Evolutionary conservation across 352 stramenopile genomes (phyloP), one percentile per base, ranked within the genome.

Genomic region (Phytophthora rubi): DNA sequence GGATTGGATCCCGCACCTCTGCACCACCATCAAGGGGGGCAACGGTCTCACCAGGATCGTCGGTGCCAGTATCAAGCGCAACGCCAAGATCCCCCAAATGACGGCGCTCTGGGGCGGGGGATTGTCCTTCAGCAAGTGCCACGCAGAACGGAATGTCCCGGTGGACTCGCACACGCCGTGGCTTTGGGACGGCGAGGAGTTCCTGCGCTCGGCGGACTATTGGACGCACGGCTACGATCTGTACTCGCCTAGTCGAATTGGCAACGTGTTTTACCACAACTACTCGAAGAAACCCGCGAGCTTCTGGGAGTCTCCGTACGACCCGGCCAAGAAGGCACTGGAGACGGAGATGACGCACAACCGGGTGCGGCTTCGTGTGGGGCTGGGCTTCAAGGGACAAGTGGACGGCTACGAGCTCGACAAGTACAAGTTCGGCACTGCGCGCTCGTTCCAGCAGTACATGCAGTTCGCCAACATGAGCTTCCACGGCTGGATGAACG

Each of bases 121-220:
- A 3, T 78, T 93, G 10, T 91, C 80, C 33, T 93, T 93, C 65
- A 81, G 79, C 70, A 93, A 93, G 66, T 93, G 86, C 62, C 86
- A 93, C 67, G 84, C 86, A 4, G 86, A 93, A 74, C 75, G 74
- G 4, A 85, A 84, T 12, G 84, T 89, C 32, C 77, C 65, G 3
- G 76, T 93, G 32, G 86, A 93, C 55, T 79, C 82, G 18, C 84
- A 92, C 65, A 92, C 82, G 32, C 76, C 90, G 12, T 89, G 81
- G 79, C 82, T 89, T 54, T 89, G 85, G 59, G 81, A 89, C 48
- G 80, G 80, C 18, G 80, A 88, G 57, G 82, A 88, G 47, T 89
- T 89, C 51, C 35, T 89, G 62, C 77, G 81, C 12, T 72, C 79
- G 33, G 82, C 79, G 21, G 75, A 85, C 62, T 68, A 86, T 28